Evolutionary conservation across 768 basidiomycete genomes (phyloP).

Genomic region (Boletus subcaerulescens): DNA sequence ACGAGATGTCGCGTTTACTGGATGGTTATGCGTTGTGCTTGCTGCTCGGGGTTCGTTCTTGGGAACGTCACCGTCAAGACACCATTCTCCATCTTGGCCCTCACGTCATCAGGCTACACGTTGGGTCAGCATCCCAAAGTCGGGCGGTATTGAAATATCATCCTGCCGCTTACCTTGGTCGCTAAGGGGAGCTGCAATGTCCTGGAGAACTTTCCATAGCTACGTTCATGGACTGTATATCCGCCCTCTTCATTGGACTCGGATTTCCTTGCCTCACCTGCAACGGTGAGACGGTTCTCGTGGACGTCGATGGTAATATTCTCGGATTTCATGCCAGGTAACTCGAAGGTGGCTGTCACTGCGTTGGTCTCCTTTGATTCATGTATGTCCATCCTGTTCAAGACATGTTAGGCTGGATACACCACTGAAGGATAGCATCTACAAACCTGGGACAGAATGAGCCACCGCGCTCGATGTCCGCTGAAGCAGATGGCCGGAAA

Average conservation of each 20-base stretch:
- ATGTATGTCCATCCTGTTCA: slow-evolving; percentile 42
- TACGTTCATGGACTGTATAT: slow-evolving; percentile 44
- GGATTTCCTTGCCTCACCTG: slow-evolving; percentile 6
- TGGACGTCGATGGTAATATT: slow-evolving; percentile 47
- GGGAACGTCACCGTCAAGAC: slow-evolving; percentile 48
- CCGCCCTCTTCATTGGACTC: slow-evolving; percentile 33
- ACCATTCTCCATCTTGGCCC: slow-evolving; percentile 47
- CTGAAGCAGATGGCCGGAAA: not conserved
- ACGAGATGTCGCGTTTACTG: not conserved
- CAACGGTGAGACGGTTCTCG: slow-evolving; percentile 37
- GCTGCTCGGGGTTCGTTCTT: slow-evolving; percentile 36
- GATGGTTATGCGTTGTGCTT: not conserved
- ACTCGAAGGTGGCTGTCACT: slow-evolving; percentile 53
- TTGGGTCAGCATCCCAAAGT: not conserved
- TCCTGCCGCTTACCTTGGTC: slow-evolving; percentile 37
- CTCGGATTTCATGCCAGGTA: slow-evolving; percentile 52
- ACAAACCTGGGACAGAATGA: too few species aligned
- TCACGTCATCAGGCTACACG: slow-evolving; percentile 41
- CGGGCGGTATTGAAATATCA: not conserved
- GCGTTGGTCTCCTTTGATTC: slow-evolving; percentile 40
- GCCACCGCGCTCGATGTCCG: not conserved
- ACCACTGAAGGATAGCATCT: too few species aligned
- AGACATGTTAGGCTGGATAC: not conserved
- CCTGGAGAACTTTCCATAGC: slow-evolving; percentile 44
- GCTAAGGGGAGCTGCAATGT: slow-evolving; percentile 45